Base-by-base conservation (phyloP, 176 grass and related monocot genomes). In the Cocos nucifera region DNA sequence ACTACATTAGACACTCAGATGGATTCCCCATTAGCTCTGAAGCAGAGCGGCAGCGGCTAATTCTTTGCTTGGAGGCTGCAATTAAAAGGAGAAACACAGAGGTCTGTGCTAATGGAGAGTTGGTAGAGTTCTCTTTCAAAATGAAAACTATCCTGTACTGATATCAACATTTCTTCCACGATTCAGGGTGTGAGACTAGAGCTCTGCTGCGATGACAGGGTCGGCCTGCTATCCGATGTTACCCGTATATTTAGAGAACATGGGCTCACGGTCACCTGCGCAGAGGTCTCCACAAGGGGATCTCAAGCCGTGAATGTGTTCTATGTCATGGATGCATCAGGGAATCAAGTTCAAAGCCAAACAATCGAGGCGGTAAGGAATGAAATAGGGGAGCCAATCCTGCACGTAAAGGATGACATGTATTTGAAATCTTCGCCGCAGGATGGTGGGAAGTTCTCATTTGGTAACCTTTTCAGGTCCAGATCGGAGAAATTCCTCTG, bases 241-340 rank as follows among this genome's bases (percentile, higher is more conserved):
- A 73, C 70, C 18, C 70, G 70, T 14, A 73, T 73, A 73, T 73
- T 73, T 55, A 62, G 70, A 22, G 70, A 73, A 23, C 56, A 73
- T 12, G 70, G 70, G 1, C 59, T 73, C 6, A 53, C 59, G 3
- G 70, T 73, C 15, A 24, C 50, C 7, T 50, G 51, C 17, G 70
- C 70, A 1, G 70, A 73, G 51, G 70, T 73, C 50, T 54, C 59
- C 14, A 73, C 70, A 3, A 53, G 59, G 18, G 51, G 70, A 49
- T 73, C 59, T 19, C 70, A 73, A 63, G 70, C 70, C 24, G 20
- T 55, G 19, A 73, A 73, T 24, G 59, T 54, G n/a, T 73, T 73
- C 51, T 73, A 73, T 15, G 70, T 73, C 14, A 54, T 28, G 5
- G 70, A 73, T 63, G 50, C 59, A 17, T 73, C 70, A 17, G 70